A percentile compares a stretch with the other conserved stretches of the same genome.
phyloP scores from a whole-genome alignment of 2,329 filamentous ascomycete species.

The Neonectria ditissima region DNA sequence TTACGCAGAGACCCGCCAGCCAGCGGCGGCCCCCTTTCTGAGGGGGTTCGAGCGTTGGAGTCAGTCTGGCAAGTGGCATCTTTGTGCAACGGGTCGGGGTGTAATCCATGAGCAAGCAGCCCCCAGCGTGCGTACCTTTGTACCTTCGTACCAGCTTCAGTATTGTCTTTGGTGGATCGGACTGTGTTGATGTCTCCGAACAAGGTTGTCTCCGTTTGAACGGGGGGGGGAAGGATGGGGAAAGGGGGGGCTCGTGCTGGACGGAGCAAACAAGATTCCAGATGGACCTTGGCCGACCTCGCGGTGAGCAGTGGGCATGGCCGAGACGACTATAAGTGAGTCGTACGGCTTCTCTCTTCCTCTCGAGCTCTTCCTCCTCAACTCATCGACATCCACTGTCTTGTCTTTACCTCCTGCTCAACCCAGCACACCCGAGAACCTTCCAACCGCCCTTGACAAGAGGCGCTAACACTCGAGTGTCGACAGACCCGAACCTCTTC shows the following conservation, averaged over 20 bases:
- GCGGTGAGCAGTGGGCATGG: slow-evolving; percentile 27
- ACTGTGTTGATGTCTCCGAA: slow-evolving; percentile 20
- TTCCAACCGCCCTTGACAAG: not conserved
- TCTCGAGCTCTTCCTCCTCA: slow-evolving; percentile 20
- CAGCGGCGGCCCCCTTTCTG: slow-evolving; percentile 4
- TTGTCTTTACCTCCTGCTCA: slow-evolving; percentile 34
- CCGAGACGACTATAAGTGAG: slow-evolving; percentile 39
- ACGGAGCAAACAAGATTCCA: slow-evolving; percentile 36
- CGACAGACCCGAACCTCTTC: not conserved
- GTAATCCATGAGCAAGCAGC: slow-evolving; percentile 23
- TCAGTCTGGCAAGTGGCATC: slow-evolving; percentile 36
- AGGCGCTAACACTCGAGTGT: not conserved
- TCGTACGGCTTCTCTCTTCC: slow-evolving; percentile 38
- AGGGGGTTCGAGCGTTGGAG: slow-evolving; percentile 23
- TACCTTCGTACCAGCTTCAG: slow-evolving; percentile 25
- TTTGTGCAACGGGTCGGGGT: slow-evolving; percentile 38
- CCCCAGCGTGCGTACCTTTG: slow-evolving; percentile 11
- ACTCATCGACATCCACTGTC: slow-evolving; percentile 13
- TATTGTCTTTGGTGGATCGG: slow-evolving; percentile 29
- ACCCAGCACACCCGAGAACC: slow-evolving; percentile 23
- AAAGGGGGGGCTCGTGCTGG: slow-evolving; percentile 2
- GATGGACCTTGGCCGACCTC: not conserved
- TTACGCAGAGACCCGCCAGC: slow-evolving; percentile 16
- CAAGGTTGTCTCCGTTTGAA: slow-evolving; percentile 21
- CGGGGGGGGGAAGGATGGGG: slow-evolving; percentile 17